Conservation (phyloP, 352 stramenopile species). For the Phytophthora agathidicida region DNA sequence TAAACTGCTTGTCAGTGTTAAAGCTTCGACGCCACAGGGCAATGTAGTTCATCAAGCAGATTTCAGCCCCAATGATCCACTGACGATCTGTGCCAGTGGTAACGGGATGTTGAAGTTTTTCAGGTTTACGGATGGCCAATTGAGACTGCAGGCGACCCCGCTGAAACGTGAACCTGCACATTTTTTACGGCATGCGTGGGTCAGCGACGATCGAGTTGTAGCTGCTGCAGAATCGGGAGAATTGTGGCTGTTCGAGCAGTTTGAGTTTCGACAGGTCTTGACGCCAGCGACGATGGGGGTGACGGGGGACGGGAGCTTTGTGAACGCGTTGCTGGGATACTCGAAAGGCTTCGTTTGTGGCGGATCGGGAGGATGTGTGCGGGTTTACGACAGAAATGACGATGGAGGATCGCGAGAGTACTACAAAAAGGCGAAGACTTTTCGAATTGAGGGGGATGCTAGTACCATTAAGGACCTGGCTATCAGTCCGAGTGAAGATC, state of each 20-base stretch:
- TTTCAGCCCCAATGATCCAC: conserved; percentile 89
- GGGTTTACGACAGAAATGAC: conserved; percentile 88
- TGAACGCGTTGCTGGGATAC: conserved; percentile 88
- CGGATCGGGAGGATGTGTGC: conserved; percentile 72
- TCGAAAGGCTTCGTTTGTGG: conserved; percentile 91
- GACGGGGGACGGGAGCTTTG: conserved; percentile 77
- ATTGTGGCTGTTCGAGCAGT: conserved; percentile 93
- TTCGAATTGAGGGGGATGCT: conserved; percentile 84
- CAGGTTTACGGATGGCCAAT: conserved; percentile 81
- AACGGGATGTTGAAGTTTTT: conserved; percentile 92
- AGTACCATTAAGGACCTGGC: conserved; percentile 85
- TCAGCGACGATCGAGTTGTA: conserved; percentile 91
- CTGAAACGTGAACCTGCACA: conserved; percentile 83
- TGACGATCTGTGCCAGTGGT: conserved; percentile 88
- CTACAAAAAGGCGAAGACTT: conserved; percentile 92
- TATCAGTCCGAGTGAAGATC: conserved; percentile 91
- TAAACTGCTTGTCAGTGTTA: conserved; percentile 83
- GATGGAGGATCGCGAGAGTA: conserved; percentile 77
- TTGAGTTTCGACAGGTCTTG: conserved; percentile 90
- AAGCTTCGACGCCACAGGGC: conserved; percentile 70
- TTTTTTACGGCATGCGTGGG: conserved; percentile 92
- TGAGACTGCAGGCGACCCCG: conserved; percentile 71
- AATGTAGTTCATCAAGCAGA: conserved; percentile 86
- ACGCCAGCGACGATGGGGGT: conserved; percentile 48
- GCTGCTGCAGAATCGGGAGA: conserved; percentile 89